These are phyloP conservation scores for Cnidoscolus chayamansa DNA, from an alignment of 441 rosid genomes.

Conservation along the genomic window DNA sequence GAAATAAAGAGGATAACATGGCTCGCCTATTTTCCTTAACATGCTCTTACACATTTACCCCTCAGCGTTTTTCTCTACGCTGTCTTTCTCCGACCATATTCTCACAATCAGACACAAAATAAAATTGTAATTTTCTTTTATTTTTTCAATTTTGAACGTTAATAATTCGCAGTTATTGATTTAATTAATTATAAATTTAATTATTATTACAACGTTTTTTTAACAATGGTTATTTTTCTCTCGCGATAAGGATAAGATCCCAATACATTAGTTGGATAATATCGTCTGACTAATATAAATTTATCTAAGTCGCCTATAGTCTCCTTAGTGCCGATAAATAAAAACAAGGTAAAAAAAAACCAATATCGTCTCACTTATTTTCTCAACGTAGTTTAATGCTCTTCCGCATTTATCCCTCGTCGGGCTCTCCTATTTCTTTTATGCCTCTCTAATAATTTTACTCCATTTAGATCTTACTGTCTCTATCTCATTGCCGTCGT, in stretches of 20 bases:
- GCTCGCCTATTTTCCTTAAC: too few relatives aligned
- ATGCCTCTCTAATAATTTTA: slow-evolving; percentile 28
- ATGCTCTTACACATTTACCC: too few relatives aligned
- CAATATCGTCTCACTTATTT: neutral
- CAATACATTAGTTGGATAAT: neutral
- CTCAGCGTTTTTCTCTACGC: too few relatives aligned
- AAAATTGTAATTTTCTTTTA: too few relatives aligned
- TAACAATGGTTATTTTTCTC: too few relatives aligned
- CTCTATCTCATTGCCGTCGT: neutral
- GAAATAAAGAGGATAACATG: neutral
- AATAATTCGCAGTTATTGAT: too few relatives aligned
- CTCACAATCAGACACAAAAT: too few relatives aligned
- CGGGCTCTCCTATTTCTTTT: neutral
- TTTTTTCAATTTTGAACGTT: too few relatives aligned
- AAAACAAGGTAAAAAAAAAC: neutral
- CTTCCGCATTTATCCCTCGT: slow-evolving; percentile 33
- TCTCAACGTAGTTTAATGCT: neutral
- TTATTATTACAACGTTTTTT: too few relatives aligned
- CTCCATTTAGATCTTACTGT: slow-evolving; percentile 24
- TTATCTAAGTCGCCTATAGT: slow-evolving; percentile 24
- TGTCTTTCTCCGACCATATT: too few relatives aligned
- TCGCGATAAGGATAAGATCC: too few relatives aligned
- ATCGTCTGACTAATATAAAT: slow-evolving; percentile 6
- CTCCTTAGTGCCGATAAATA: slow-evolving; percentile 20
- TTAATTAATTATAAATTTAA: too few relatives aligned